Conservation (phyloP, 163 green algal genomes). For the Dunaliella salina region DNA sequence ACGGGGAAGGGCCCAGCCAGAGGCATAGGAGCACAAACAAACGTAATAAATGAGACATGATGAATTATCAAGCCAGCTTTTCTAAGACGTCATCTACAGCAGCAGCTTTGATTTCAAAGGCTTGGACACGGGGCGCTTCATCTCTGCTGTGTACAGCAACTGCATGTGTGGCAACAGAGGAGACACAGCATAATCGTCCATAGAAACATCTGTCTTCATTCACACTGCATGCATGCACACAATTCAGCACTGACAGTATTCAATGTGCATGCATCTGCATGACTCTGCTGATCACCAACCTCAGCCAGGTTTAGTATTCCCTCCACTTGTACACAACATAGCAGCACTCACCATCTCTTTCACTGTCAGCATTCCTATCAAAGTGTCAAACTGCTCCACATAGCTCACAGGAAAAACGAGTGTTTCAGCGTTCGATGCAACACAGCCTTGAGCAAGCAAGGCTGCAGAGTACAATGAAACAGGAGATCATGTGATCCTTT, state of each 20-base stretch:
- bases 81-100: conserved; percentile 55
- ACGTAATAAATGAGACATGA: too few species aligned
- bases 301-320: too few species aligned
- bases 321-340: too few species aligned
- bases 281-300: too few species aligned
- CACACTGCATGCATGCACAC: neutral
- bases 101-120: conserved; percentile 42
- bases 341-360: conserved; percentile 55
- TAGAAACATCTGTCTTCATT: neutral
- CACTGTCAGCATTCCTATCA: conserved; percentile 60
- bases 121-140: conserved; percentile 61
- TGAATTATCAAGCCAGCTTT: too few species aligned
- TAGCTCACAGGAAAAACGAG: conserved; percentile 32
- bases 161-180: conserved; percentile 7
- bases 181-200: conserved; percentile 3
- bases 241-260: neutral
- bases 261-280: too few species aligned
- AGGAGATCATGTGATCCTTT: neutral
- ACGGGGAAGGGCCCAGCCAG: too few species aligned
- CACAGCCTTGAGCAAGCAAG: neutral
- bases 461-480: conserved; percentile 7
- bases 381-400: conserved; percentile 69
- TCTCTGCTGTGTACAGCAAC: conserved; percentile 78
- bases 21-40: too few species aligned
- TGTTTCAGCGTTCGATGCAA: neutral